Percentiles rank a stretch among this genome's conserved stretches.
Evolutionary conservation across 495 filamentous ascomycete species (phyloP).

Genomic region (Penicillium arizonense): DNA sequence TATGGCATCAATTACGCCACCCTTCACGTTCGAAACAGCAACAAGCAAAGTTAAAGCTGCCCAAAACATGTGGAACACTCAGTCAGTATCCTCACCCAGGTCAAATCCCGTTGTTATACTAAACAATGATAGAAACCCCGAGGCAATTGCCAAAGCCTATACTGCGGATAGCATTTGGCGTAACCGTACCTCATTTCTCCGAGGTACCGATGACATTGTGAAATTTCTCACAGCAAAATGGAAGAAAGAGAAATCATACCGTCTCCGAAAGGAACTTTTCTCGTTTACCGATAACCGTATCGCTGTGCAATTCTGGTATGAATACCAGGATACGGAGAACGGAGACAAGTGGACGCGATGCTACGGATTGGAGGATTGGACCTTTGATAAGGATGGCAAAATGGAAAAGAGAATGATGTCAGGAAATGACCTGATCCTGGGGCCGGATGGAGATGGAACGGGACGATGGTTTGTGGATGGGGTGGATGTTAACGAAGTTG

Average conservation of each 20-base stretch:
- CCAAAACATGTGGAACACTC: neutral
- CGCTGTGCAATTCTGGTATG: conserved; percentile 1
- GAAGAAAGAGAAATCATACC: neutral
- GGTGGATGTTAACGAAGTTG: neutral
- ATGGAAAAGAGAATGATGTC: conserved; percentile 1
- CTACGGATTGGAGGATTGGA: neutral
- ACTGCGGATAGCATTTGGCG: neutral
- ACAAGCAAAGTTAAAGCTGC: neutral
- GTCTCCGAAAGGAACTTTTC: neutral
- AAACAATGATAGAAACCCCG: neutral
- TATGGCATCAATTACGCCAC: neutral
- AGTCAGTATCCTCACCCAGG: neutral
- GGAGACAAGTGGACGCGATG: neutral
- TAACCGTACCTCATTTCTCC: neutral
- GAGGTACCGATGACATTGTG: neutral
- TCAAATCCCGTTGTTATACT: neutral
- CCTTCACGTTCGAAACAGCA: neutral
- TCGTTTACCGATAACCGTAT: neutral
- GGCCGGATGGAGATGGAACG: neutral
- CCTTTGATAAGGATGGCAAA: neutral
- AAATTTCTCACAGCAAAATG: neutral
- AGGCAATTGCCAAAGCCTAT: neutral
- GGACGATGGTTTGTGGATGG: neutral
- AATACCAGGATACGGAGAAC: neutral
- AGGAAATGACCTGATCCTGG: neutral